Percentiles rank a stretch among this genome's conserved stretches.
These are phyloP conservation scores for Tulasnella sp. DNA, from an alignment of 768 basidiomycete genomes.

Conservation along the genomic window DNA sequence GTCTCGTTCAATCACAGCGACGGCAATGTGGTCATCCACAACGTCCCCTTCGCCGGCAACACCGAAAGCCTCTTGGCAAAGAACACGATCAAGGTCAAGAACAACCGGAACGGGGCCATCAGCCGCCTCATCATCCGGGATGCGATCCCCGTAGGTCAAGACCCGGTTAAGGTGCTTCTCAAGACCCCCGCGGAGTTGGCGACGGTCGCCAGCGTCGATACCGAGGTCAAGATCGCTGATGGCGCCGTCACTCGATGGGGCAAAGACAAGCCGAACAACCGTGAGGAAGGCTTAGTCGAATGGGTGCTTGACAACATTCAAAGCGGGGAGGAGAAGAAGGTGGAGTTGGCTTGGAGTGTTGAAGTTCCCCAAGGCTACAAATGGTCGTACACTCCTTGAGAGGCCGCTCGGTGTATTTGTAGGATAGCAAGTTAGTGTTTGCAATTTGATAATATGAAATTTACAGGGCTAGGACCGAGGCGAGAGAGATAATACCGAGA, in stretches of 20 bases:
- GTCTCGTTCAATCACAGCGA: slow-evolving; percentile 22
- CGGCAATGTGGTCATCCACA: slow-evolving; percentile 12
- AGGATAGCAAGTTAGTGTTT: neutral
- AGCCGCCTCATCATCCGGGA: slow-evolving; percentile 21
- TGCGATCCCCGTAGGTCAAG: slow-evolving; percentile 19
- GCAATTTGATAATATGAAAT: neutral
- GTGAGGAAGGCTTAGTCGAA: slow-evolving; percentile 10
- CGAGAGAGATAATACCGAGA: neutral
- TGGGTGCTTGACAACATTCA: neutral
- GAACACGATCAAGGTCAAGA: slow-evolving; percentile 18
- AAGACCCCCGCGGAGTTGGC: slow-evolving; percentile 4
- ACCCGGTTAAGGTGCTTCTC: slow-evolving; percentile 12
- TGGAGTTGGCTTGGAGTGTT: slow-evolving; percentile 2
- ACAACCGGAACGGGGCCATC: slow-evolving; percentile 13
- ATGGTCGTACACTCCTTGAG: neutral
- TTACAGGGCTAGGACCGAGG: neutral
- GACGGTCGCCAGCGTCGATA: neutral
- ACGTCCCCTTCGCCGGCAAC: slow-evolving; percentile 1
- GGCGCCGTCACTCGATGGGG: slow-evolving; percentile 3
- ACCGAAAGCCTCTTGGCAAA: slow-evolving; percentile 12
- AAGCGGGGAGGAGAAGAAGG: neutral
- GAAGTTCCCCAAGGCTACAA: slow-evolving; percentile 6
- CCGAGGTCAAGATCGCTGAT: neutral
- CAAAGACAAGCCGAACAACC: neutral
- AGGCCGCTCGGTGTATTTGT: neutral